These are phyloP conservation scores for Saksenaea oblongispora DNA, from an alignment of 371 early-diverging fungal genomes.

Conservation along the genomic window DNA sequence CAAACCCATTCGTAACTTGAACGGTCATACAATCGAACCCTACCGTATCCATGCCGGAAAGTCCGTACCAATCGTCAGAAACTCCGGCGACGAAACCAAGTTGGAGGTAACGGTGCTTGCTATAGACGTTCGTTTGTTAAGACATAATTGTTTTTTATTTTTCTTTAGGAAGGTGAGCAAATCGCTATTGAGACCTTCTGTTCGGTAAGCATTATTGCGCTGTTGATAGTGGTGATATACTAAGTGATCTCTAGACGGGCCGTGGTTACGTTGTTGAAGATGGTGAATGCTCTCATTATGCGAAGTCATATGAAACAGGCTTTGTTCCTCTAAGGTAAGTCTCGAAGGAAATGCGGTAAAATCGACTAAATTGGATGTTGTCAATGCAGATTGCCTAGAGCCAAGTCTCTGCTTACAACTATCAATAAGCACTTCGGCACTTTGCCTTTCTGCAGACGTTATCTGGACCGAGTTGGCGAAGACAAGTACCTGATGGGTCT, in stretches of 20 bases:
- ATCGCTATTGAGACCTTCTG: slow-evolving; percentile 99
- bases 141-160: no score
- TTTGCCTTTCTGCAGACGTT: slow-evolving; percentile 97
- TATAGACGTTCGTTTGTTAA: background rate
- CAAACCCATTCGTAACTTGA: slow-evolving; percentile 96
- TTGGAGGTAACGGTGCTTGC: slow-evolving; percentile 70
- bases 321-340: slow-evolving; percentile 69
- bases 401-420: slow-evolving; percentile 83
- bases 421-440: slow-evolving; percentile 97
- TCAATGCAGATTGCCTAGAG: slow-evolving; percentile 65
- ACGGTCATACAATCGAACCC: slow-evolving; percentile 97
- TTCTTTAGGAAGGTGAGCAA: slow-evolving; percentile 84
- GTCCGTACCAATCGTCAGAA: slow-evolving; percentile 94
- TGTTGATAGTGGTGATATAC: background rate
- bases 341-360: background rate
- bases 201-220: slow-evolving; percentile 42
- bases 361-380: background rate
- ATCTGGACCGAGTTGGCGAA: slow-evolving; percentile 93
- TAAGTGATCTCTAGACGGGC: slow-evolving; percentile 72
- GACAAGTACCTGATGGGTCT: slow-evolving; percentile 84
- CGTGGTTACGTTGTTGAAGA: slow-evolving; percentile 93
- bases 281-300: slow-evolving; percentile 96
- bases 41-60: slow-evolving; percentile 98
- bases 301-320: slow-evolving; percentile 64
- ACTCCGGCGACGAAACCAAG: slow-evolving; percentile 88